These are phyloP conservation scores for Psilocybe sp. DNA, from an alignment of 768 basidiomycete genomes.

Conservation along the genomic window DNA sequence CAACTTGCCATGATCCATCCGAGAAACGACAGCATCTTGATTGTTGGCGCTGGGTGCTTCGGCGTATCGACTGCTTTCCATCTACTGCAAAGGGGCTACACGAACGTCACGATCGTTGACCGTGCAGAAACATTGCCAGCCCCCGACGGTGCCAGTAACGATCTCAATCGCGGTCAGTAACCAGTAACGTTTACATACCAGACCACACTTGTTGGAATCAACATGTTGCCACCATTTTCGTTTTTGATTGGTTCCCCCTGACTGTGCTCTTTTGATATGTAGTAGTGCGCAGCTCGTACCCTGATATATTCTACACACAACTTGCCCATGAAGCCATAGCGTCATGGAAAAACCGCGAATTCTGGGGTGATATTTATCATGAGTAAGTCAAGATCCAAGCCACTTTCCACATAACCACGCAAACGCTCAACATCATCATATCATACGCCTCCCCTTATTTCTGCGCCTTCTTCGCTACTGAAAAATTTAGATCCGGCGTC, in stretches of 20 bases:
- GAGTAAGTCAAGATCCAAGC: slow-evolving; percentile 53
- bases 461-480: slow-evolving; percentile 3
- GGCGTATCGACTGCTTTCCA: slow-evolving; percentile 85
- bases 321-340: slow-evolving; percentile 77
- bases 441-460: neutral
- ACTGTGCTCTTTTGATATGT: neutral
- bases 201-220: neutral
- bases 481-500: slow-evolving; percentile 59
- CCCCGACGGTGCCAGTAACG: slow-evolving; percentile 72
- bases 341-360: slow-evolving; percentile 64
- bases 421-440: neutral
- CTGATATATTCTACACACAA: slow-evolving; percentile 63
- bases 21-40: slow-evolving; percentile 43
- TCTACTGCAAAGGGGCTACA: slow-evolving; percentile 68
- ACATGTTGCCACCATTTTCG: neutral
- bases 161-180: slow-evolving; percentile 46
- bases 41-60: slow-evolving; percentile 83
- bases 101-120: slow-evolving; percentile 73
- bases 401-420: neutral
- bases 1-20: slow-evolving; percentile 22
- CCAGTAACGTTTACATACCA: neutral
- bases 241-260: neutral
- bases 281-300: slow-evolving; percentile 78
- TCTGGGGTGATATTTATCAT: slow-evolving; percentile 77
- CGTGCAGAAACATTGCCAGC: slow-evolving; percentile 69